Base-by-base conservation (phyloP, 306 rosid species). In the Heteromeles arbutifolia region DNA sequence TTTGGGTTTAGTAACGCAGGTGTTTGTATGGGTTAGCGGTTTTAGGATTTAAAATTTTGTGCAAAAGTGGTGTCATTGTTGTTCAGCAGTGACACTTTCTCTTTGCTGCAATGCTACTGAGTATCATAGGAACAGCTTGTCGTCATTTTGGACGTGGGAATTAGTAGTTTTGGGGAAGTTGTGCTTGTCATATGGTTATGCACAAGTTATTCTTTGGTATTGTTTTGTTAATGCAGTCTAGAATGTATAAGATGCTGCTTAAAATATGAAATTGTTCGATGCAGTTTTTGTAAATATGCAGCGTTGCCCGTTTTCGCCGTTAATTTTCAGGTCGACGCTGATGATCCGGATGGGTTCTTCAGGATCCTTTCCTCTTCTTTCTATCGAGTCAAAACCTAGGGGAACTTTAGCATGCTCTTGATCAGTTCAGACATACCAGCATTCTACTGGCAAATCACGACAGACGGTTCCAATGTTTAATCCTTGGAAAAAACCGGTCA, bases 271-370 rank as follows among this genome's bases (percentile, higher is more conserved):
- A 48, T 11, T 11, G 14, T 11, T 48, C 54, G 5, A 48, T 48
- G 54, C 6, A 11, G 18, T 48, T 48, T 48, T n/a, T n/a, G n/a
- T 32, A 32, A 32, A 32, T 32, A 32, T 32, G 37, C 37, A 1
- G 37, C 37, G 45, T 26, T 70, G 18, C 74, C 31, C 45, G 21
- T 70, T 54, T 58, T 37, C 89, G 90, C 7, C 34, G 15, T 54
- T 11, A 32, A 34, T 34, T 73, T 58, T 24, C 93, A 94, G 97
- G 97, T 95, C 52, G 97, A 92, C 54, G 82, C 98, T 4, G 98
- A 95, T 86, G 92, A 95, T 72, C 97, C 97, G 14, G 98, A 95
- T 66, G 98, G 97, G 39, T 96, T 95, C 59, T 95, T 95, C 77
- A 86, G 88, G 89, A 92, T 95, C 69, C 78, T 95, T 70, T 80